phyloP scores from a whole-genome alignment of 352 stramenopile genomes.

The Achlya hypogyna region DNA sequence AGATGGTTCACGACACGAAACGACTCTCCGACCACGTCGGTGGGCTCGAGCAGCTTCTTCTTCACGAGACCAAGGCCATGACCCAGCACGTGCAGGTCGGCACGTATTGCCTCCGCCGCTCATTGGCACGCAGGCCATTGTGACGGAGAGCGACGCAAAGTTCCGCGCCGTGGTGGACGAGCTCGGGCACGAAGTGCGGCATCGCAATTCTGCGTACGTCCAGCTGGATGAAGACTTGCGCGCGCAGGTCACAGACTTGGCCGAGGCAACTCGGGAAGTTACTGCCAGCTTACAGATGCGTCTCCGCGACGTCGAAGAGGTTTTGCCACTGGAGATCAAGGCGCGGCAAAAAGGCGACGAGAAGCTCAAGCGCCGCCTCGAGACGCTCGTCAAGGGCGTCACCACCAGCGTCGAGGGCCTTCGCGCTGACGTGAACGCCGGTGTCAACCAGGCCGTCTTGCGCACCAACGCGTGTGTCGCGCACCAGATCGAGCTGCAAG shows the following conservation, averaged over 20 bases:
- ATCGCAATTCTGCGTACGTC: constrained; percentile 24
- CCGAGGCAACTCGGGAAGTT: constrained; percentile 29
- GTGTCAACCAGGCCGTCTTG: not conserved
- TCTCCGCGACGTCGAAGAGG: constrained; percentile 42
- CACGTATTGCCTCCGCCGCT: constrained; percentile 34
- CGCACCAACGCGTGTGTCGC: constrained; percentile 5
- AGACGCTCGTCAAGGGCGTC: constrained; percentile 33
- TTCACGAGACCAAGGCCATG: constrained; percentile 26
- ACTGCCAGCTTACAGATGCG: constrained; percentile 34
- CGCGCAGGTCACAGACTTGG: constrained; percentile 24
- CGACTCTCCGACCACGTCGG: constrained; percentile 52
- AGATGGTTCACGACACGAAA: constrained; percentile 39
- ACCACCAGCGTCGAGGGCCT: constrained; percentile 27
- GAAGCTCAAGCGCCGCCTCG: constrained; percentile 36
- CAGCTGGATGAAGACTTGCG: constrained; percentile 35
- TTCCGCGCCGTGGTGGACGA: constrained; percentile 34
- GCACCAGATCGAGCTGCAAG: constrained; percentile 1
- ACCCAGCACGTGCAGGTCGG: not conserved
- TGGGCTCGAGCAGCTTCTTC: constrained; percentile 44
- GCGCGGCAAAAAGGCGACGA: constrained; percentile 50
- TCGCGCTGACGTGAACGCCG: constrained; percentile 23
- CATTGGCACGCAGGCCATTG: constrained; percentile 35
- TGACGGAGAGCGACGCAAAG: constrained; percentile 29
- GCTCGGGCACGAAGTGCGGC: constrained; percentile 25
- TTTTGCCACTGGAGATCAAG: constrained; percentile 52